Base-by-base conservation (phyloP, 768 basidiomycete genomes). In the Leccinum longicurvipes region DNA sequence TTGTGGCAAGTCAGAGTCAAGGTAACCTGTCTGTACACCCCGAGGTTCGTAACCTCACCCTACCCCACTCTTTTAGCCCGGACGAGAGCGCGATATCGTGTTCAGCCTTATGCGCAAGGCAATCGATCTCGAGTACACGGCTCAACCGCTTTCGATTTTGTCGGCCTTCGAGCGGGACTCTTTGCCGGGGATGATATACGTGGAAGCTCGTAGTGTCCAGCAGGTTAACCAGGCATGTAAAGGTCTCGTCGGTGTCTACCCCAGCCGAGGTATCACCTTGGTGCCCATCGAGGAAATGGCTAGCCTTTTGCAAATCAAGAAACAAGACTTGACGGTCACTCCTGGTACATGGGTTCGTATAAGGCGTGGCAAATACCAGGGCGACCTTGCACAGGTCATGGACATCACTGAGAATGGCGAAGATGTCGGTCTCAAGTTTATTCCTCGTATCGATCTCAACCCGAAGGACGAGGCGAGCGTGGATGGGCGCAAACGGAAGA, bases 281-380 rank as follows among this genome's bases (percentile, higher is more conserved):
- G 94, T 98, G 1, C 94, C 94, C 7, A 93, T 98, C 56, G 91
- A 95, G 65, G 97, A 99, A 76, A 98, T 98, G 95, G 93, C 97
- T 17, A 92, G 91, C 57, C 76, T 98, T 34, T 79, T 98, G 62
- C 91, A 92, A 68, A 97, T 97, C 66, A 98, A 95, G 78, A 95
- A 95, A 75, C 89, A 94, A 67, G 92, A 94, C 59, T 74, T 87
- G 46, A 88, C 89, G 0, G 82, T 98, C 41, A 83, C 82, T 17
- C 85, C 86, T 0, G 93, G 93, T 19, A 90, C 85, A 62, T 99
- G 97, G 97, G 93, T 98, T 8, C 91, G 97, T 49, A 86, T 98
- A 67, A 87, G 86, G 65, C 85, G 94, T 36, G 96, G 96, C 45
- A 95, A 90, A 67, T 97, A 99, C 67, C 81, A 88, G 42, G 93